These are phyloP conservation scores for Yamadazyma tumulicola DNA, from an alignment of 805 yeast species.

Conservation along the genomic window DNA sequence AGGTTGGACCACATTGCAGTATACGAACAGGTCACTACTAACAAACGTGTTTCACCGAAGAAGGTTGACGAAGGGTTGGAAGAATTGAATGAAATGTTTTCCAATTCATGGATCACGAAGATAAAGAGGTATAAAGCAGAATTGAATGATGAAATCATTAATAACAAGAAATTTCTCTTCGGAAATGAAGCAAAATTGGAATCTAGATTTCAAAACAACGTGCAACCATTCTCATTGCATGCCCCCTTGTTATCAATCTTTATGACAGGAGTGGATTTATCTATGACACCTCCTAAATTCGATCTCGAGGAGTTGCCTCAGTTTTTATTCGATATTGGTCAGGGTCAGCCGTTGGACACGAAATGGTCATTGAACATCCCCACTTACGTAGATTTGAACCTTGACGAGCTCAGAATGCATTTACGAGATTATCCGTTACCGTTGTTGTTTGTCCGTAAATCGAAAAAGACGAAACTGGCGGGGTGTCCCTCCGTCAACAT, in stretches of 20 bases:
- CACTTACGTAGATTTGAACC: constrained; percentile 48
- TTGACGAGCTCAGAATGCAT: constrained; percentile 65
- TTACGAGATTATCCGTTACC: constrained; percentile 88
- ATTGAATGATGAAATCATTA: constrained; percentile 37
- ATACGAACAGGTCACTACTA: constrained; percentile 15
- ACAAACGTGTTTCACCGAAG: not conserved
- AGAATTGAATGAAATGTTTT: constrained; percentile 43
- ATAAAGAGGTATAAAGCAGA: constrained; percentile 44
- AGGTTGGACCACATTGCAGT: constrained; percentile 27
- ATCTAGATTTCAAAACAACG: constrained; percentile 16
- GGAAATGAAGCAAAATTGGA: constrained; percentile 29
- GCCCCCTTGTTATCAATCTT: constrained; percentile 35
- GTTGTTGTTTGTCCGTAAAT: constrained; percentile 69
- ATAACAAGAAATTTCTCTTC: constrained; percentile 30
- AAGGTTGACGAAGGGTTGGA: constrained; percentile 8
- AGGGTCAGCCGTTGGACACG: constrained; percentile 74
- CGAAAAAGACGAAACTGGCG: constrained; percentile 2
- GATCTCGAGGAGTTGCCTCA: constrained; percentile 42
- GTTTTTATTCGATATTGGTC: constrained; percentile 72
- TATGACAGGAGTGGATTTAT: constrained; percentile 24
- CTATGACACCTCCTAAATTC: constrained; percentile 25
- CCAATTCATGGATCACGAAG: constrained; percentile 69
- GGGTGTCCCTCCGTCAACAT: constrained; percentile 23
- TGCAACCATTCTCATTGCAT: constrained; percentile 26
- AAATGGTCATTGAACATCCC: constrained; percentile 70